Evolutionary conservation across 805 yeast genomes (phyloP).

Genomic region (Kluyveromyces aestuarii): DNA sequence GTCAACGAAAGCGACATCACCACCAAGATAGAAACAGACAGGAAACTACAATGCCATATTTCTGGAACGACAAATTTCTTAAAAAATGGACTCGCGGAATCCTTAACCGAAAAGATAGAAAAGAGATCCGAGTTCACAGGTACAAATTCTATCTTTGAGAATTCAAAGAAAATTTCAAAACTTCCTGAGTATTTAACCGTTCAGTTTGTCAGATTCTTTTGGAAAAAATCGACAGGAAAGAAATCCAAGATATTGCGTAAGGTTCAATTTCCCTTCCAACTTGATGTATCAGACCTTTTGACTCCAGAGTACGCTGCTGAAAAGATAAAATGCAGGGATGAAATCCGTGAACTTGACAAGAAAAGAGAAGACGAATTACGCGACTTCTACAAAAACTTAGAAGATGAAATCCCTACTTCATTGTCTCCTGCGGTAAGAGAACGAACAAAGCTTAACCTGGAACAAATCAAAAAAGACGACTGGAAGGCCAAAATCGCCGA

Average conservation of each 20-base stretch:
- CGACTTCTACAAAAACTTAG: constrained; percentile 34
- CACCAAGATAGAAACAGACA: constrained; percentile 25
- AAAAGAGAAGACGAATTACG: constrained; percentile 62
- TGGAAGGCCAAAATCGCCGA: constrained; percentile 39
- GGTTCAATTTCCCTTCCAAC: constrained; percentile 89
- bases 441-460: constrained; percentile 39
- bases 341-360: constrained; percentile 66
- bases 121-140: constrained; percentile 66
- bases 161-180: constrained; percentile 51
- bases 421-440: constrained; percentile 45
- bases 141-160: constrained; percentile 60
- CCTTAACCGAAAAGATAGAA: constrained; percentile 68
- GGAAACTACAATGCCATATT: constrained; percentile 85
- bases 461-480: constrained; percentile 41
- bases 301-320: constrained; percentile 65
- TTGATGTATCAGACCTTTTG: constrained; percentile 79
- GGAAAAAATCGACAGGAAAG: constrained; percentile 87
- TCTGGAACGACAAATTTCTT: constrained; percentile 76
- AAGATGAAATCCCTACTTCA: constrained; percentile 11
- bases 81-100: constrained; percentile 70
- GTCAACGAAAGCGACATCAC: constrained; percentile 42
- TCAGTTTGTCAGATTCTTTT: constrained; percentile 88
- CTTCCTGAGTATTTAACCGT: constrained; percentile 84
- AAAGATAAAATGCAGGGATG: constrained; percentile 67
- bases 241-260: constrained; percentile 90